Conservation (phyloP, 192 early-diverging fungal genomes). For the Gryganskiella cystojenkinii region DNA sequence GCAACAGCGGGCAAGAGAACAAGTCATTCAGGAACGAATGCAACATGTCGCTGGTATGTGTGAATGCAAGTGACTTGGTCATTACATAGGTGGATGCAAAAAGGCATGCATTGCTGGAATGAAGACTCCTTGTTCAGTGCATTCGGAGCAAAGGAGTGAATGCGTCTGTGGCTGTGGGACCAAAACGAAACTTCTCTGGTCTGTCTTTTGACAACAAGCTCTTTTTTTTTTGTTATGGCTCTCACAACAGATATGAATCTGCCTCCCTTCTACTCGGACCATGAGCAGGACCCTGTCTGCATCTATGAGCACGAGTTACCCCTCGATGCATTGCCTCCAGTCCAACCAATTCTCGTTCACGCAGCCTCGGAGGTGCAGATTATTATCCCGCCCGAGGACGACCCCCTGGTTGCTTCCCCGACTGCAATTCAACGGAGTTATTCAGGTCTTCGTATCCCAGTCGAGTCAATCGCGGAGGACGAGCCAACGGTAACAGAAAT, state of each 20-base stretch:
- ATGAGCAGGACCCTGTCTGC: conserved; percentile 43
- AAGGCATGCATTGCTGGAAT: neutral
- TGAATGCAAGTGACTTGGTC: neutral
- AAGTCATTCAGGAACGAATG: conserved; percentile 10
- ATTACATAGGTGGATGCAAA: neutral
- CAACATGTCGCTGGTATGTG: conserved; percentile 35
- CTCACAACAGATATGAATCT: conserved; percentile 17
- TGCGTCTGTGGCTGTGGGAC: too few relatives aligned
- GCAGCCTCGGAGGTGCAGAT: conserved; percentile 3
- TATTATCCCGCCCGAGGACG: conserved; percentile 19
- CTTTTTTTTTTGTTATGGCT: neutral
- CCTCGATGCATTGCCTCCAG: conserved; percentile 11
- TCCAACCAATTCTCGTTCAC: conserved; percentile 42
- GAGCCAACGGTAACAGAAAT: too few relatives aligned
- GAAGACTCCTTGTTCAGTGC: neutral
- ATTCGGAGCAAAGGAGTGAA: too few relatives aligned
- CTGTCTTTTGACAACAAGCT: too few relatives aligned
- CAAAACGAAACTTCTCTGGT: too few relatives aligned
- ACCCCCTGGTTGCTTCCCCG: conserved; percentile 8
- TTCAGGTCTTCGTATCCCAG: too few relatives aligned
- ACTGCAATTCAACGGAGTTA: too few relatives aligned
- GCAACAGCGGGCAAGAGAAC: neutral
- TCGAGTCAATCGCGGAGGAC: too few relatives aligned
- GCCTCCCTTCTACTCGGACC: conserved; percentile 35
- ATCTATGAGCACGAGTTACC: conserved; percentile 46